phyloP scores from a whole-genome alignment of 352 stramenopile genomes.

The Albugo laibachii region DNA sequence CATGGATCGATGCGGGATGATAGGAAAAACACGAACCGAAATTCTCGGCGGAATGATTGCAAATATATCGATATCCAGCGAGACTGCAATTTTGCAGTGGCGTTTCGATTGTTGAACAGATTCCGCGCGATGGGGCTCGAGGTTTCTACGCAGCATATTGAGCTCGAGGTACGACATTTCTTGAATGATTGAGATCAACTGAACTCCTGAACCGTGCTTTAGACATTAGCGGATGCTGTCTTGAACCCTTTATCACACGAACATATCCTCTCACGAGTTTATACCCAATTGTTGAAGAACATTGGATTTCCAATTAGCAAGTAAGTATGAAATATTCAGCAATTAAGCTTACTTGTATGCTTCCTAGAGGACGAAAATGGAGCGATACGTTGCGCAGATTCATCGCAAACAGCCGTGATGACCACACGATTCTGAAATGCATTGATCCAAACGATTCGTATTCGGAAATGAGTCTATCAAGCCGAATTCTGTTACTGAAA shows the following conservation, averaged over 20 bases:
- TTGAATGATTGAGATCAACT: constrained; percentile 22
- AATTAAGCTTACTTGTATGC: constrained; percentile 19
- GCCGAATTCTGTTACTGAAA: constrained; percentile 31
- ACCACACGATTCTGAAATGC: neutral
- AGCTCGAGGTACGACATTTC: constrained; percentile 20
- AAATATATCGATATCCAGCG: constrained; percentile 19
- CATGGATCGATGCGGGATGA: constrained; percentile 12
- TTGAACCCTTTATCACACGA: neutral
- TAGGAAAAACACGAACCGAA: neutral
- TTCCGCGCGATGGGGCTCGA: constrained; percentile 37
- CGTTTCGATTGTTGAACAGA: constrained; percentile 49
- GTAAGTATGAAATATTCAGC: constrained; percentile 2
- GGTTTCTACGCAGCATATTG: constrained; percentile 14
- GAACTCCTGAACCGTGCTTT: constrained; percentile 25
- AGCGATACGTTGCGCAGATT: neutral
- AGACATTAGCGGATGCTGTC: constrained; percentile 3
- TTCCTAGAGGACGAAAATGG: neutral
- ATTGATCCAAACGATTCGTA: constrained; percentile 8
- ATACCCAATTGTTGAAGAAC: constrained; percentile 7
- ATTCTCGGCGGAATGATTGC: constrained; percentile 4
- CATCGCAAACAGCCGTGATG: neutral
- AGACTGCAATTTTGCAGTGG: constrained; percentile 25
- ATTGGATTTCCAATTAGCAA: constrained; percentile 15
- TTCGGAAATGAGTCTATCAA: constrained; percentile 15
- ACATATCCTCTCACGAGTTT: neutral